phyloP scores from a whole-genome alignment of 1,284 basidiomycete species.

The Inonotus obliquus region DNA sequence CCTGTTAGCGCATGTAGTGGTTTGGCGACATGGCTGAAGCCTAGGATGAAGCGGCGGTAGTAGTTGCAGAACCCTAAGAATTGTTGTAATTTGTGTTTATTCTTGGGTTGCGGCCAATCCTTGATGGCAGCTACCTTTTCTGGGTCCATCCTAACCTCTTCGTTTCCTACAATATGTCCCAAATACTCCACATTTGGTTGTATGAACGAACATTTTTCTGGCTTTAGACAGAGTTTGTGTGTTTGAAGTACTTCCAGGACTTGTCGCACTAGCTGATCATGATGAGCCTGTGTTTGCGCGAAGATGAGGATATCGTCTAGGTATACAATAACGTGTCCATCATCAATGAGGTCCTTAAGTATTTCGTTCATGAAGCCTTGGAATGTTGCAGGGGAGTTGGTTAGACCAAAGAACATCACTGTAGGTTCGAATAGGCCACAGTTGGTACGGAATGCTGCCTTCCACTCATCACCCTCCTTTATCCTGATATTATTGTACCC shows the following conservation, averaged over 20 bases:
- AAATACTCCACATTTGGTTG: background rate
- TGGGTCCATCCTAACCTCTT: background rate
- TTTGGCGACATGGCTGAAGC: background rate
- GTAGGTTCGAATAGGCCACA: background rate
- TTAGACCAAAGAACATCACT: background rate
- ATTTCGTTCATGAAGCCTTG: background rate
- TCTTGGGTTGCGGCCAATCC: background rate
- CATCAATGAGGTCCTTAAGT: background rate
- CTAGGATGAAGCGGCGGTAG: background rate
- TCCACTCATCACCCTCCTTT: background rate
- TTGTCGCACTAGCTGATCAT: background rate
- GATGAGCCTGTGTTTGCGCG: background rate
- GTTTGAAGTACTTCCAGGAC: background rate
- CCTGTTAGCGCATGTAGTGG: background rate
- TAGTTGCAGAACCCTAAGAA: background rate
- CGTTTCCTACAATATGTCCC: background rate
- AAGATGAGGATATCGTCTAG: background rate
- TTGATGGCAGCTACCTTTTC: background rate
- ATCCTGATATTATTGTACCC: constrained; percentile 27
- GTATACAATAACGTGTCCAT: background rate
- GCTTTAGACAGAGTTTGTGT: background rate
- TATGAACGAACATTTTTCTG: background rate
- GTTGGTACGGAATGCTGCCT: background rate
- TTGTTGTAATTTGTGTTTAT: background rate
- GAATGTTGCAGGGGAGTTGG: background rate